Evolutionary conservation across 331 rosid species (phyloP).

Genomic region (Malus hybrid): DNA sequence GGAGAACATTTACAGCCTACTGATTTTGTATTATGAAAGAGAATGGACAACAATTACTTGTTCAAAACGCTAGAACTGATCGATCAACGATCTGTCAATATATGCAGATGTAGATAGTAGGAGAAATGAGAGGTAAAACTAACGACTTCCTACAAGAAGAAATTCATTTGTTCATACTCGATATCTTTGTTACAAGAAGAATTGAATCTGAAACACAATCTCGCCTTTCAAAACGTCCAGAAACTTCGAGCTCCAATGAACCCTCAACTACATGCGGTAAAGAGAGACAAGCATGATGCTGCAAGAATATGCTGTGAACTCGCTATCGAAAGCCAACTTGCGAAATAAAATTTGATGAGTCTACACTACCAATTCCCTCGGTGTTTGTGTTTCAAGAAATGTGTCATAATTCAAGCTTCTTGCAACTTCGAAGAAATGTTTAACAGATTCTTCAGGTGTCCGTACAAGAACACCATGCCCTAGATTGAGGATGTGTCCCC

Average conservation of each 20-base stretch:
- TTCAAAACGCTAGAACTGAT: too few relatives aligned
- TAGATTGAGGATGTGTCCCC: conserved; percentile 85
- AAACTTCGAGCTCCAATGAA: not conserved
- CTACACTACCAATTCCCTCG: conserved; percentile 36
- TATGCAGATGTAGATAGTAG: too few relatives aligned
- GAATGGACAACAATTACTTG: too few relatives aligned
- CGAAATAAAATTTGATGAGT: conserved; percentile 2
- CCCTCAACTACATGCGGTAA: not conserved
- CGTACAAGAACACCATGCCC: conserved; percentile 98
- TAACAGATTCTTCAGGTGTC: conserved; percentile 94
- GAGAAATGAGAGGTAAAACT: not conserved
- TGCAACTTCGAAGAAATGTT: conserved; percentile 89
- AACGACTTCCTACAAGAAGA: not conserved
- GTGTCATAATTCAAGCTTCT: conserved; percentile 71
- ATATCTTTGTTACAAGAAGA: not conserved
- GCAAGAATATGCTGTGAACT: conserved; percentile 15
- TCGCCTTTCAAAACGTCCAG: not conserved
- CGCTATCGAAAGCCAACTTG: conserved; percentile 11
- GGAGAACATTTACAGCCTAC: too few relatives aligned
- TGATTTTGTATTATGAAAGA: too few relatives aligned
- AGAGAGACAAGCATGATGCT: conserved; percentile 3
- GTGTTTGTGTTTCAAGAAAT: conserved; percentile 30
- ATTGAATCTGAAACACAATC: not conserved
- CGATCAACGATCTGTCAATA: too few relatives aligned
- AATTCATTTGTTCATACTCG: not conserved